Percentiles rank a stretch among this genome's conserved stretches.
Evolutionary conservation across 2,329 filamentous ascomycete species (phyloP).

Genomic region (Colletotrichum somersetense): DNA sequence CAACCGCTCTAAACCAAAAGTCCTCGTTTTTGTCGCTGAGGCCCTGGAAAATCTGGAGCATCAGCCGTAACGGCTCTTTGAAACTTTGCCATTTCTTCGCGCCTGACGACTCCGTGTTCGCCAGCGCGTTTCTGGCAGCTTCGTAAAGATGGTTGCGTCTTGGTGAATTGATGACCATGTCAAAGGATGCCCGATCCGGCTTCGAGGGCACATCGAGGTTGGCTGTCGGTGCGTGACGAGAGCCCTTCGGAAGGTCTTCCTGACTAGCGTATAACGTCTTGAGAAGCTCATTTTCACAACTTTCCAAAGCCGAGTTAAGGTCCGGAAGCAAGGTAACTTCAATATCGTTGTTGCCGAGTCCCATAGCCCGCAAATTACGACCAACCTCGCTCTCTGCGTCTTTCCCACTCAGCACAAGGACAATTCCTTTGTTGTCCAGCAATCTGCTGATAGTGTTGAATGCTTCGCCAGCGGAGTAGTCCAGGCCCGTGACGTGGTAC

Average conservation of each 20-base stretch:
- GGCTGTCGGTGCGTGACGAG: conserved; percentile 56
- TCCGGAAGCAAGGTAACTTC: conserved; percentile 87
- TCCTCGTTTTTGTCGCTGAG: conserved; percentile 89
- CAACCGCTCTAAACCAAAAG: conserved; percentile 88
- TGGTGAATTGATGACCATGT: conserved; percentile 79
- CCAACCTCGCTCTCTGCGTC: conserved; percentile 82
- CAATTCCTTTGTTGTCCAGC: conserved; percentile 80
- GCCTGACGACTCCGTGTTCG: conserved; percentile 70
- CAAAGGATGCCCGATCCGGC: conserved; percentile 51
- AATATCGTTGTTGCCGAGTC: conserved; percentile 79
- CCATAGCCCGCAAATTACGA: conserved; percentile 83
- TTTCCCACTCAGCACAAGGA: conserved; percentile 86
- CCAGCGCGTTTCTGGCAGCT: conserved; percentile 82
- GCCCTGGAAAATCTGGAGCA: conserved; percentile 95
- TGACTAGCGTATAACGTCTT: conserved; percentile 82
- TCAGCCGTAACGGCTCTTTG: conserved; percentile 88
- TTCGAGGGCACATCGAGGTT: conserved; percentile 64
- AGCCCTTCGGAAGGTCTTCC: conserved; percentile 66
- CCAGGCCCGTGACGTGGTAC: conserved; percentile 88
- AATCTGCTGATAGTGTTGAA: conserved; percentile 94
- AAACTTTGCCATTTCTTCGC: conserved; percentile 84
- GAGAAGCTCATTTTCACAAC: conserved; percentile 93
- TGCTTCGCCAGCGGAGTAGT: conserved; percentile 96
- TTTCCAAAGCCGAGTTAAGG: conserved; percentile 92
- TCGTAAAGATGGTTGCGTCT: conserved; percentile 81